Base-by-base conservation (phyloP, 768 basidiomycete species). In the Lactarius hatsudake region DNA sequence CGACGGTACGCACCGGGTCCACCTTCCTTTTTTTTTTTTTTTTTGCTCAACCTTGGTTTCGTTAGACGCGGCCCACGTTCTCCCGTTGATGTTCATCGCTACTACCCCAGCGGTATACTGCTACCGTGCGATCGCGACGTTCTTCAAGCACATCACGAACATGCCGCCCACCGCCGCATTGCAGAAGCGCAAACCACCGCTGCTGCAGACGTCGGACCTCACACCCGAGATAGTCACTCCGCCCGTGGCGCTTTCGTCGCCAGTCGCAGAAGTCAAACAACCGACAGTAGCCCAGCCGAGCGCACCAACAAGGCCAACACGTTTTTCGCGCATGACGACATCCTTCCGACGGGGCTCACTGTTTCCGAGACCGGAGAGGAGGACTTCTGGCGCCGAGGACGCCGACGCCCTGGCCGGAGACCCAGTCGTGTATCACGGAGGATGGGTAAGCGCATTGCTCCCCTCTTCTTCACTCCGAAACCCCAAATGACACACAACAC, bases 31-130 rank as follows among this genome's bases (percentile, higher is more conserved):
- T 15, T 40, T 38, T 64, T 38, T 32, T 26, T 17, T 40, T 38
- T 64, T 38, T 32, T 26, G 20, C 48, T 55, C 48, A 65, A 43
- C 30, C n/a, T n/a, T n/a, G n/a, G n/a, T n/a, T 2, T 12, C 1
- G 5, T n/a, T 65, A 91, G 90, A 89, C 72, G 80, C 85, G 2
- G 87, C 89, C 0, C 90, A 92, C 75, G 82, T 89, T 42, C 73
- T 92, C 18, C 90, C 90, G 1, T 80, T 91, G 26, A 77, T 90
- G 0, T 92, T 91, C 72, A 79, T 86, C 5, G 89, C 91, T 74
- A 86, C 87, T 1, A 89, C 86, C 2, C 89, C 89, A 7, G 90
- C 84, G 9, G 93, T 92, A 73, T 93, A 82, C 71, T 93, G 91
- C 73, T 91, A 87, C 76, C 85, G 91, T 36, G 87, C 87, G 2